phyloP scores from a whole-genome alignment of 2,329 filamentous ascomycete species.

The Byssothecium circinans region DNA sequence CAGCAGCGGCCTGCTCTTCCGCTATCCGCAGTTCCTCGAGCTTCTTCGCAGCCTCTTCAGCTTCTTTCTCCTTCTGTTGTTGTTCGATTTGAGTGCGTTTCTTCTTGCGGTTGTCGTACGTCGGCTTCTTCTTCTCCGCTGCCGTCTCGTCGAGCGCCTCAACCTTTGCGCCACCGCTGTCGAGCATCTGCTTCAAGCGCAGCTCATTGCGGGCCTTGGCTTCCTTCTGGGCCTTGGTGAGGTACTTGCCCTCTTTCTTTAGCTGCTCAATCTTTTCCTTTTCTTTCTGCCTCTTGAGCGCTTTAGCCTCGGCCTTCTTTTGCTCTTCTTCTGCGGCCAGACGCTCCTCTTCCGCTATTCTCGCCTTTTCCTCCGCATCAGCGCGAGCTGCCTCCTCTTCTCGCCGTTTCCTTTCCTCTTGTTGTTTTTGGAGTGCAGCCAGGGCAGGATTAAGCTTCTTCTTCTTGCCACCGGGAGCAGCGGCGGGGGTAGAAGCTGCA shows the following conservation, averaged over 20 bases:
- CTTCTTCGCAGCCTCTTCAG: slow-evolving; percentile 60
- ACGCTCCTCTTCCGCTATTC: slow-evolving; percentile 67
- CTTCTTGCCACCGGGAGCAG: slow-evolving; percentile 65
- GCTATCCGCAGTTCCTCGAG: slow-evolving; percentile 55
- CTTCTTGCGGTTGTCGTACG: slow-evolving; percentile 73
- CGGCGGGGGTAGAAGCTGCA: slow-evolving; percentile 41
- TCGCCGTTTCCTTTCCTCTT: slow-evolving; percentile 70
- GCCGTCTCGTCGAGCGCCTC: slow-evolving; percentile 61
- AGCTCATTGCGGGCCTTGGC: slow-evolving; percentile 77
- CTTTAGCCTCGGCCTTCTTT: slow-evolving; percentile 71
- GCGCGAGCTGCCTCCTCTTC: slow-evolving; percentile 65
- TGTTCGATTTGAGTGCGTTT: slow-evolving; percentile 65
- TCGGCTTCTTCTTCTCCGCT: slow-evolving; percentile 77
- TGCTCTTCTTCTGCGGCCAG: slow-evolving; percentile 67
- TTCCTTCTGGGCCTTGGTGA: slow-evolving; percentile 83
- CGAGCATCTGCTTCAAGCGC: slow-evolving; percentile 83
- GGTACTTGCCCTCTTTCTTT: slow-evolving; percentile 83
- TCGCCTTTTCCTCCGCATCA: slow-evolving; percentile 65
- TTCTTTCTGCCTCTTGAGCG: slow-evolving; percentile 80
- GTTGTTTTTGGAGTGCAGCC: slow-evolving; percentile 75
- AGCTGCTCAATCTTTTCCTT: slow-evolving; percentile 84
- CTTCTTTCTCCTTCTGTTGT: slow-evolving; percentile 47
- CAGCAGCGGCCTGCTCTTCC: slow-evolving; percentile 73
- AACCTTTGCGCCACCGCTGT: slow-evolving; percentile 68
- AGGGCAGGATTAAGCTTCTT: slow-evolving; percentile 86